phyloP scores from a whole-genome alignment of 2,329 filamentous ascomycete species.

The Pseudovirgaria hyperparasitica region DNA sequence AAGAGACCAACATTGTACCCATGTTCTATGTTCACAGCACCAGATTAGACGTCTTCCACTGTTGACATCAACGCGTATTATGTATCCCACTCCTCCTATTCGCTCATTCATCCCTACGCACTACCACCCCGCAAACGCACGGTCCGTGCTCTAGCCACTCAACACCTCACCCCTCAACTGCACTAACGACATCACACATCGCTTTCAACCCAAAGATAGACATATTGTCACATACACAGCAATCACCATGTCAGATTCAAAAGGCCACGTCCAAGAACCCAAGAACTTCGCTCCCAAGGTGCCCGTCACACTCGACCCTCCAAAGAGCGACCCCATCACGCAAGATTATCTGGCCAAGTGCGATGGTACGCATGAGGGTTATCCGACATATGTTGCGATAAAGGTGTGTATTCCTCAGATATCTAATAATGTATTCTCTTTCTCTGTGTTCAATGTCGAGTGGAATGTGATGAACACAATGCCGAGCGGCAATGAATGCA shows the following conservation, averaged over 20 bases:
- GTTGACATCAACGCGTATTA: too few species aligned
- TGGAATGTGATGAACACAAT: not conserved
- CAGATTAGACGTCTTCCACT: too few species aligned
- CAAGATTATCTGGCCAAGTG: slow-evolving; percentile 66
- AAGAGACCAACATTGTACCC: too few species aligned
- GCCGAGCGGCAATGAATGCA: not conserved
- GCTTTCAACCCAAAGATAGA: too few species aligned
- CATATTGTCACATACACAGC: too few species aligned
- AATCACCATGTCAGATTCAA: slow-evolving; percentile 19
- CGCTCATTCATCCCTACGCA: too few species aligned
- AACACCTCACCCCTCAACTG: too few species aligned
- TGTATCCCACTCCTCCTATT: too few species aligned
- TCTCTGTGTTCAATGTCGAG: not conserved
- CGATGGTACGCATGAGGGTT: slow-evolving; percentile 60
- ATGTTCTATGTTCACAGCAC: too few species aligned
- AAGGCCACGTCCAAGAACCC: slow-evolving; percentile 19
- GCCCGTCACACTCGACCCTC: slow-evolving; percentile 63
- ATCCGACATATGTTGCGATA: slow-evolving; percentile 48
- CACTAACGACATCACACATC: too few species aligned
- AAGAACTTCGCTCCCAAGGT: slow-evolving; percentile 66
- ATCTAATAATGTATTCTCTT: not conserved
- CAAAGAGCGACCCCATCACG: slow-evolving; percentile 81
- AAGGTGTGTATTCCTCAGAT: slow-evolving; percentile 24
- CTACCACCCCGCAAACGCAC: too few species aligned
- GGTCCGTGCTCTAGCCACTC: too few species aligned